These are phyloP conservation scores for Lecanicillium sp. DNA, from an alignment of 2,329 filamentous ascomycete species.

Conservation along the genomic window DNA sequence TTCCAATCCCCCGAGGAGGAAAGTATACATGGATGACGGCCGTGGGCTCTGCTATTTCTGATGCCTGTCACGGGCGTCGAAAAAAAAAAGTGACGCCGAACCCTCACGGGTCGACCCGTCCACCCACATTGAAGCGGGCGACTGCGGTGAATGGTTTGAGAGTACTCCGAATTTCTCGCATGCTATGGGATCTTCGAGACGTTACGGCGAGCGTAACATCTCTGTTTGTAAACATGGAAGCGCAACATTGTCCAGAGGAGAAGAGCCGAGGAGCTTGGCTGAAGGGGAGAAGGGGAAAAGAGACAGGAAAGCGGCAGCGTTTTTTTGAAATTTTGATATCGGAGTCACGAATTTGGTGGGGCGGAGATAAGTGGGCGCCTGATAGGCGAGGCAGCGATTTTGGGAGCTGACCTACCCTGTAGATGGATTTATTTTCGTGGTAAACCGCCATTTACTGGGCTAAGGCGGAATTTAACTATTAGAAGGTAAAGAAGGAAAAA, in stretches of 20 bases:
- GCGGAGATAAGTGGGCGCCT: background rate
- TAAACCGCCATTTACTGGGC: background rate
- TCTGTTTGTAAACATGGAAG: constrained; percentile 20
- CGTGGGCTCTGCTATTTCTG: constrained; percentile 66
- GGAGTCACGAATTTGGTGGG: constrained; percentile 9
- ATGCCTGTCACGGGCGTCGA: constrained; percentile 73
- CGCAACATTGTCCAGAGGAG: constrained; percentile 19
- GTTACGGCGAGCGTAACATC: constrained; percentile 7
- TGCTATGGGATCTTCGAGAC: constrained; percentile 10
- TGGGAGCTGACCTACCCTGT: background rate
- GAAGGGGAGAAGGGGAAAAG: constrained; percentile 13
- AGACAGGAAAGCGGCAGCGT: background rate
- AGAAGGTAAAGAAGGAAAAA: too few relatives aligned
- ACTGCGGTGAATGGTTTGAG: constrained; percentile 54
- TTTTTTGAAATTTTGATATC: constrained; percentile 14
- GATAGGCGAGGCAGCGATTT: constrained; percentile 8
- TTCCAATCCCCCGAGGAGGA: constrained; percentile 22
- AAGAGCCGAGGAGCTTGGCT: constrained; percentile 17
- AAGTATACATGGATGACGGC: constrained; percentile 23
- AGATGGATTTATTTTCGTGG: background rate
- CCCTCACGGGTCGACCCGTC: constrained; percentile 68
- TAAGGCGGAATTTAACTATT: too few relatives aligned
- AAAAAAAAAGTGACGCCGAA: constrained; percentile 72
- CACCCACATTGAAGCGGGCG: constrained; percentile 36
- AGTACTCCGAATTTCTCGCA: constrained; percentile 71